Percentiles rank a stretch among this genome's conserved stretches.
Evolutionary conservation across 2,329 filamentous ascomycete species (phyloP).

Genomic region (Nothomitra cinnamomea): DNA sequence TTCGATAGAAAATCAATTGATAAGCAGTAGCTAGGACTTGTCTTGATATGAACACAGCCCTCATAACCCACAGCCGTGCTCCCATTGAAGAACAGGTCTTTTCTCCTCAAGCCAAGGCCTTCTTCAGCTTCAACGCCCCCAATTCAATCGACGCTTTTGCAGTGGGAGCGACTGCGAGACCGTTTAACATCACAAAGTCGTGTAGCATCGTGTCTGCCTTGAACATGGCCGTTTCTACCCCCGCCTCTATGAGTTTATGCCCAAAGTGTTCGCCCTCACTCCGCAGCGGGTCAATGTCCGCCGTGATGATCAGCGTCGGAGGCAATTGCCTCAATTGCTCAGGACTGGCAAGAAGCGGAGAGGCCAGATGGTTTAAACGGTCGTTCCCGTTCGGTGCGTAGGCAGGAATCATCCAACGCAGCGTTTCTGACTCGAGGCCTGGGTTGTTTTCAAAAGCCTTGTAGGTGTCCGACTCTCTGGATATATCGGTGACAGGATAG

Average conservation of each 20-base stretch:
- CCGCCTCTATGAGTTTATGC: neutral
- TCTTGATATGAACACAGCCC: too few species aligned
- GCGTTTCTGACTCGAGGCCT: neutral
- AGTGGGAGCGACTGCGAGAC: neutral
- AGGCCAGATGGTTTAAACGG: neutral
- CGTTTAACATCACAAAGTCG: conserved; percentile 4
- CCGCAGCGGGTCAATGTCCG: conserved; percentile 1
- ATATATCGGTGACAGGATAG: conserved; percentile 1
- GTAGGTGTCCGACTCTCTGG: neutral
- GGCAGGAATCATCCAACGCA: neutral
- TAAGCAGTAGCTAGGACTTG: too few species aligned
- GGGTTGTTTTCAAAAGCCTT: neutral
- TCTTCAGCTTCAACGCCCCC: conserved; percentile 1
- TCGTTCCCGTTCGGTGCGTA: neutral
- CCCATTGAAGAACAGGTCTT: too few species aligned
- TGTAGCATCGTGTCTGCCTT: neutral
- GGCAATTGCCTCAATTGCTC: neutral
- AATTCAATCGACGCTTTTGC: neutral
- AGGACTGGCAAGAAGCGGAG: neutral
- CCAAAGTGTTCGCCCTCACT: neutral
- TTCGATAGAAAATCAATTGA: too few species aligned
- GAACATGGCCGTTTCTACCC: conserved; percentile 1
- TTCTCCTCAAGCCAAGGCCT: neutral
- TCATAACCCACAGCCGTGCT: too few species aligned
- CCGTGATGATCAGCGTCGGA: conserved; percentile 2